Evolutionary conservation across 129 eudicot species (phyloP).

Genomic region (Helianthus tuberosus): DNA sequence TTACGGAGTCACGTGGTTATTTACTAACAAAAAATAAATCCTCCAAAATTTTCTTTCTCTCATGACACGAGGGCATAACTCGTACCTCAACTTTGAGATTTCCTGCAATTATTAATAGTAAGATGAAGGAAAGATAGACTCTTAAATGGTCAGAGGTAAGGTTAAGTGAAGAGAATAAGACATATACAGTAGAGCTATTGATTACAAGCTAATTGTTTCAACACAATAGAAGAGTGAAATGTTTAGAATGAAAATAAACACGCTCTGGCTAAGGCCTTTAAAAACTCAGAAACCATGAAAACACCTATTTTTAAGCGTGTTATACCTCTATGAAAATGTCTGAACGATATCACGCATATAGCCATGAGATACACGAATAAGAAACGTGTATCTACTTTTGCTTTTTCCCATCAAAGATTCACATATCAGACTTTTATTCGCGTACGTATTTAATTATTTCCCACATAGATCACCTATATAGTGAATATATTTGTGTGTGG

Average conservation of each 20-base stretch:
- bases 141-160: background rate
- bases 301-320: too few species aligned
- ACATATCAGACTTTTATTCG: too few species aligned
- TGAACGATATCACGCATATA: too few species aligned
- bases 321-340: too few species aligned
- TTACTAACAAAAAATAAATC: slow-evolving; percentile 83
- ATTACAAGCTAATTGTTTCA: slow-evolving; percentile 6
- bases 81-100: slow-evolving; percentile 84
- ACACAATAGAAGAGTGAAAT: background rate
- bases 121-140: background rate
- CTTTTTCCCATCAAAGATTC: too few species aligned
- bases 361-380: too few species aligned
- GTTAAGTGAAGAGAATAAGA: background rate
- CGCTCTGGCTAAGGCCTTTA: background rate
- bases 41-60: slow-evolving; percentile 95
- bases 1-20: slow-evolving; percentile 85
- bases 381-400: too few species aligned
- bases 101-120: slow-evolving; percentile 53
- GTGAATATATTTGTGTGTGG: background rate
- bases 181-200: background rate
- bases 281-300: too few species aligned
- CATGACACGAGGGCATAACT: slow-evolving; percentile 91
- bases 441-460: too few species aligned
- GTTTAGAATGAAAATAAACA: slow-evolving; percentile 10
- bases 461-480: too few species aligned